These are phyloP conservation scores for Crithidia fasciculata DNA, from an alignment of 208 protist species.

Conservation along the genomic window DNA sequence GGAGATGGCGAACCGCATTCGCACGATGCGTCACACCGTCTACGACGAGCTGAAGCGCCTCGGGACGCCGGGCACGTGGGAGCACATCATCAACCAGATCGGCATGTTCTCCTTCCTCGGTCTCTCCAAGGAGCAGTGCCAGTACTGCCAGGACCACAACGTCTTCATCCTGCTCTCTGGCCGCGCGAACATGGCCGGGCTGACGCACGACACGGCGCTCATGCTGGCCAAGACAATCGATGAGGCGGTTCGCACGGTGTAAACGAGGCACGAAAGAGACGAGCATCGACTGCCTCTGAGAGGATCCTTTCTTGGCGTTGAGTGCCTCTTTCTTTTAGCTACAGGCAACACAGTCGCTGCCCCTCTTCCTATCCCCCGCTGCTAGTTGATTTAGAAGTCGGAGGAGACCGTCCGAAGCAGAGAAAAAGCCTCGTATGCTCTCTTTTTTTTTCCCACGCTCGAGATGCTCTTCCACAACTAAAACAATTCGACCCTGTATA, in stretches of 20 bases:
- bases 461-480: too few species aligned
- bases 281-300: too few species aligned
- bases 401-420: too few species aligned
- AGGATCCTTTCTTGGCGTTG: too few species aligned
- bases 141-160: conserved; percentile 67
- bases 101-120: conserved; percentile 99
- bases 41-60: conserved; percentile 76
- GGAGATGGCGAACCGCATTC: conserved; percentile 88
- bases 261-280: not conserved
- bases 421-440: too few species aligned
- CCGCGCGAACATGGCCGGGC: conserved; percentile 84
- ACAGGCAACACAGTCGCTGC: too few species aligned
- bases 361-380: too few species aligned
- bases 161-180: conserved; percentile 79
- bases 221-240: conserved; percentile 72
- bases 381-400: too few species aligned
- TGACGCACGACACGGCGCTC: conserved; percentile 63
- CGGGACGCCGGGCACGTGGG: conserved; percentile 90
- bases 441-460: not conserved
- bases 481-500: too few species aligned
- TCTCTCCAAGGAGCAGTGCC: conserved; percentile 87
- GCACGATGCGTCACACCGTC: conserved; percentile 78
- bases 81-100: conserved; percentile 96
- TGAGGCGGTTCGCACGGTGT: conserved; percentile 53
- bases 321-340: too few species aligned